phyloP scores from a whole-genome alignment of 768 basidiomycete genomes.

The Leccinum subgranulosum region DNA sequence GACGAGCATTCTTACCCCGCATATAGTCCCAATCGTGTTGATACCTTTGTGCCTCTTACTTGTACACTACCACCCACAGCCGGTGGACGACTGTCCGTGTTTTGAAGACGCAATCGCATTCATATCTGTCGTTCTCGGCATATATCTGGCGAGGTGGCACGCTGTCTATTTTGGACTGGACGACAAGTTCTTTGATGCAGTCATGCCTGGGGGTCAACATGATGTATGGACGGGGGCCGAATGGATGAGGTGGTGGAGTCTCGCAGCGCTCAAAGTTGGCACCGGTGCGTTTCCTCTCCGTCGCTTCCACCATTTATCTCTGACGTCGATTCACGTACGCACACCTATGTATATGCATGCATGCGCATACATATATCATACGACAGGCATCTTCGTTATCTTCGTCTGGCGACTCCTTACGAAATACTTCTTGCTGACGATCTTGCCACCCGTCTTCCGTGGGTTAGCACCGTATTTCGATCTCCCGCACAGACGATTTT shows the following conservation, averaged over 20 bases:
- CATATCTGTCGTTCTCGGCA: constrained; percentile 80
- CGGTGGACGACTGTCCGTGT: constrained; percentile 95
- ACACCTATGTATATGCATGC: background rate
- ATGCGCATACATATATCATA: background rate
- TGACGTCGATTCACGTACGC: background rate
- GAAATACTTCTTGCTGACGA: constrained; percentile 68
- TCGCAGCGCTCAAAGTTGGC: constrained; percentile 39
- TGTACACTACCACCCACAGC: constrained; percentile 90
- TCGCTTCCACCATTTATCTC: background rate
- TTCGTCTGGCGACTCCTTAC: constrained; percentile 87
- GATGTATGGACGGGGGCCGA: constrained; percentile 34
- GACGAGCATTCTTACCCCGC: background rate
- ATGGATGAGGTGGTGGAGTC: constrained; percentile 33
- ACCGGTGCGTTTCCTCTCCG: constrained; percentile 32
- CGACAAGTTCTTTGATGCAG: constrained; percentile 26
- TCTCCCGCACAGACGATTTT: constrained; percentile 83
- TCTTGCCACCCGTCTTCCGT: constrained; percentile 85
- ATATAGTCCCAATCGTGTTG: constrained; percentile 54
- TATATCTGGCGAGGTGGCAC: constrained; percentile 65
- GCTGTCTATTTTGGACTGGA: constrained; percentile 41
- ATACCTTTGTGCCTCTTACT: constrained; percentile 64
- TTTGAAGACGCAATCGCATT: constrained; percentile 97
- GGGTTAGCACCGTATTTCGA: constrained; percentile 60
- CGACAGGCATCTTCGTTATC: constrained; percentile 67
- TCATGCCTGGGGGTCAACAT: constrained; percentile 60